Conservation (phyloP, 139 green algal genomes). For the Volvox reticuliferus region DNA sequence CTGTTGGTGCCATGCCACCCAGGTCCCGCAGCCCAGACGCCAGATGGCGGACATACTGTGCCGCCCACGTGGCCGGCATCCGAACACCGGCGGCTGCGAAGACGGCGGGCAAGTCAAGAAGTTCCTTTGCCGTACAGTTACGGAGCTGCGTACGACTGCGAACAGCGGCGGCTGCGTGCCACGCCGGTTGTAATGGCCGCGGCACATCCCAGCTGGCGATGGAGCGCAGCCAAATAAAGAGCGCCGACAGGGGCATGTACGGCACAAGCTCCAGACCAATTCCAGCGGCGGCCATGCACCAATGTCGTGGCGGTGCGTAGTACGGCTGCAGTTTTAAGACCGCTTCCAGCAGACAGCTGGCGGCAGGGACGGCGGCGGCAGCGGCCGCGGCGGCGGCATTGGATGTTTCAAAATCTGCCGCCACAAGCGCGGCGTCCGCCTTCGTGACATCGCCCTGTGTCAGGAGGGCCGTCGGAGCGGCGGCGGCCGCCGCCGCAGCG, state of each 20-base stretch:
- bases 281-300: background rate
- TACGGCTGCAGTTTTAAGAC: background rate
- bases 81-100: background rate
- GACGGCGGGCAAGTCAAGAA: background rate
- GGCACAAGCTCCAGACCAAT: slow-evolving; percentile 5
- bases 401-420: background rate
- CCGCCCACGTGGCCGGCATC: slow-evolving; percentile 2
- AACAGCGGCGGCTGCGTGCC: background rate
- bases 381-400: background rate
- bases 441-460: background rate
- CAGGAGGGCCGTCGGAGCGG: background rate
- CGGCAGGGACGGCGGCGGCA: background rate
- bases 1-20: background rate
- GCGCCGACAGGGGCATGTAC: slow-evolving; percentile 6
- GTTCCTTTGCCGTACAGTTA: background rate
- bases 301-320: background rate
- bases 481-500: background rate
- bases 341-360: background rate
- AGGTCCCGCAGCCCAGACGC: background rate
- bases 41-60: background rate
- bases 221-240: background rate
- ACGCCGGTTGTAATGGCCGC: background rate
- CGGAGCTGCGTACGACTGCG: background rate
- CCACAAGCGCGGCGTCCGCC: background rate
- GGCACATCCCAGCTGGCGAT: background rate